Evolutionary conservation across 495 filamentous ascomycete genomes (phyloP).

Genomic region (Trypethelium eluteriae): DNA sequence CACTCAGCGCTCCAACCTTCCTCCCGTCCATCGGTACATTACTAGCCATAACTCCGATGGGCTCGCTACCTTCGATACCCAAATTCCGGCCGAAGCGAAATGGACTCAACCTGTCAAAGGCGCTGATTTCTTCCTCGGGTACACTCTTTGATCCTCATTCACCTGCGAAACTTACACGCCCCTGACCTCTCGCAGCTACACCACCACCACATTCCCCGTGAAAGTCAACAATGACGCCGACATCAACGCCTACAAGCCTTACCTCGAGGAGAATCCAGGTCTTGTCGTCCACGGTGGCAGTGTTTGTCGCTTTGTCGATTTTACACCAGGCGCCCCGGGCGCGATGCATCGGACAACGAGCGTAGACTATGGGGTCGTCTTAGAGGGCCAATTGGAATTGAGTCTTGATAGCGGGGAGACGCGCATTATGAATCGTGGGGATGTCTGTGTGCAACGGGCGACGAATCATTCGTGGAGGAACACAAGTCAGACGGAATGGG

Average conservation of each 20-base stretch:
- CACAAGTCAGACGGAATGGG: constrained; percentile 40
- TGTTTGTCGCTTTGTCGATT: constrained; percentile 55
- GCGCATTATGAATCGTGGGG: constrained; percentile 49
- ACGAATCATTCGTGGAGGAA: constrained; percentile 65
- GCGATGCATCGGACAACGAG: constrained; percentile 66
- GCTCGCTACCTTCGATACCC: constrained; percentile 26
- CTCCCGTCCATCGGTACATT: constrained; percentile 14
- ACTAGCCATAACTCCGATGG: constrained; percentile 7
- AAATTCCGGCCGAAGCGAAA: constrained; percentile 16
- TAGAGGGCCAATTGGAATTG: constrained; percentile 63
- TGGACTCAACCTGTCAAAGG: background rate
- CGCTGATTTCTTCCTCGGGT: constrained; percentile 9
- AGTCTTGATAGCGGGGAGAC: constrained; percentile 52
- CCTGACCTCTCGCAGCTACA: background rate
- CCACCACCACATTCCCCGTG: constrained; percentile 26
- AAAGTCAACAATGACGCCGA: constrained; percentile 42
- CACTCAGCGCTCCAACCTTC: background rate
- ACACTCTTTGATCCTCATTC: background rate
- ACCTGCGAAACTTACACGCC: background rate
- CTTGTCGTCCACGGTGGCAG: constrained; percentile 42
- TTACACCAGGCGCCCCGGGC: constrained; percentile 46
- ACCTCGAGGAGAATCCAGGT: constrained; percentile 27
- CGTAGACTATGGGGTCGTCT: constrained; percentile 67
- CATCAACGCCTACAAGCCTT: constrained; percentile 35
- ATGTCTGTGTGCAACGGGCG: constrained; percentile 58